These are phyloP conservation scores for Rubroboletus satanas DNA, from an alignment of 768 basidiomycete species.

Conservation along the genomic window DNA sequence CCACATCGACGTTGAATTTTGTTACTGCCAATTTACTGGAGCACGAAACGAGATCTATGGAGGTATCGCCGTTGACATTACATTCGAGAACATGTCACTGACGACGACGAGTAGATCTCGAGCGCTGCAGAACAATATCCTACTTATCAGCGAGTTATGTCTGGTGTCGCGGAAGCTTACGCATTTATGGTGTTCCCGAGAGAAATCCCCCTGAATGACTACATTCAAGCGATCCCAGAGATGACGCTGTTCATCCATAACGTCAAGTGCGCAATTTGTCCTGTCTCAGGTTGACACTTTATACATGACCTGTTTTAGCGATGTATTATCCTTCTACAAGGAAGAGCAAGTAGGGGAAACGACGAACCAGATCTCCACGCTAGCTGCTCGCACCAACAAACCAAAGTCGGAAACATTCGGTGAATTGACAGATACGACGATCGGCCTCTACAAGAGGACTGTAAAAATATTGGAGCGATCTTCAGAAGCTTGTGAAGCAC, in stretches of 20 bases:
- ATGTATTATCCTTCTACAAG: conserved; percentile 41
- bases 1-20: conserved; percentile 34
- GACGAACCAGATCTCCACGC: conserved; percentile 34
- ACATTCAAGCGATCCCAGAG: conserved; percentile 39
- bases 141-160: conserved; percentile 24
- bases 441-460: conserved; percentile 20
- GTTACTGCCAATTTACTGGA: conserved; percentile 35
- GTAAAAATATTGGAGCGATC: conserved; percentile 23
- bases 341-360: conserved; percentile 37
- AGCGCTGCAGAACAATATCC: conserved; percentile 25
- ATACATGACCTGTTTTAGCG: conserved; percentile 23
- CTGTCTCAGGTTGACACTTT: background rate
- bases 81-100: background rate
- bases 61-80: conserved; percentile 8
- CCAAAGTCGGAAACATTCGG: conserved; percentile 29
- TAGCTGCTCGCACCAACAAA: conserved; percentile 22
- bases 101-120: conserved; percentile 13
- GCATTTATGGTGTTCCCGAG: conserved; percentile 35
- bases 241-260: conserved; percentile 32
- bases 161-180: conserved; percentile 37
- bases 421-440: conserved; percentile 25
- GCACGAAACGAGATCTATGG: conserved; percentile 27
- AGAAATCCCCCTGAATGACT: conserved; percentile 30
- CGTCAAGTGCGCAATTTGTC: conserved; percentile 32
- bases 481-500: conserved; percentile 19